These are phyloP conservation scores for Silene coronaria DNA, from an alignment of 179 eudicot genomes.

Conservation along the genomic window DNA sequence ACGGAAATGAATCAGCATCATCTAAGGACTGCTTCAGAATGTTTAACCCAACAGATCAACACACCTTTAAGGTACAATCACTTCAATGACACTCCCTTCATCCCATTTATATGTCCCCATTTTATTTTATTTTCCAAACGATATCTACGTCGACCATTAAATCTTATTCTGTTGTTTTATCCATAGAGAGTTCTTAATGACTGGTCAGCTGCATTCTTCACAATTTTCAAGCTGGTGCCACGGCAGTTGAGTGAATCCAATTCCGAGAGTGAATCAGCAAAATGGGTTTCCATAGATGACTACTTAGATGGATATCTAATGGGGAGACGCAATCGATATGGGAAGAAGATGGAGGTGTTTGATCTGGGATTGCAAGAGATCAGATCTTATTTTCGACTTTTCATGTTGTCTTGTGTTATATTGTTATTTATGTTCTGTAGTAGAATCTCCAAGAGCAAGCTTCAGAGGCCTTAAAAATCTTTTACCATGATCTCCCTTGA, in stretches of 20 bases:
- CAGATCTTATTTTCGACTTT: slow-evolving; percentile 83
- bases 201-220: slow-evolving; percentile 83
- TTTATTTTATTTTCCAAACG: no score
- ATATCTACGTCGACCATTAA: neutral
- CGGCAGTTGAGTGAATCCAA: slow-evolving; percentile 39
- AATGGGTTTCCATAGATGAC: slow-evolving; percentile 69
- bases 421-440: slow-evolving; percentile 94
- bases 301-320: slow-evolving; percentile 75
- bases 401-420: slow-evolving; percentile 73
- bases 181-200: slow-evolving; percentile 78
- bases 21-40: slow-evolving; percentile 85
- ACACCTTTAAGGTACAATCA: slow-evolving; percentile 62
- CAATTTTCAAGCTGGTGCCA: slow-evolving; percentile 63
- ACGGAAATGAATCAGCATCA: slow-evolving; percentile 77
- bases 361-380: slow-evolving; percentile 91
- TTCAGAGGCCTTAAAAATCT: slow-evolving; percentile 49
- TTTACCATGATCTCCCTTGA: slow-evolving; percentile 40
- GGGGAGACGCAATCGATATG: slow-evolving; percentile 71
- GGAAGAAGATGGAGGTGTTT: slow-evolving; percentile 78
- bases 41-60: slow-evolving; percentile 79
- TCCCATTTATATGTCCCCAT: neutral
- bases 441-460: slow-evolving; percentile 75
- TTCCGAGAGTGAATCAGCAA: slow-evolving; percentile 33
- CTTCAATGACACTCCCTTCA: neutral
- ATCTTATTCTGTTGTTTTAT: neutral